phyloP scores from a whole-genome alignment of 208 protist genomes.

The Trypanosomatidae sp. region DNA sequence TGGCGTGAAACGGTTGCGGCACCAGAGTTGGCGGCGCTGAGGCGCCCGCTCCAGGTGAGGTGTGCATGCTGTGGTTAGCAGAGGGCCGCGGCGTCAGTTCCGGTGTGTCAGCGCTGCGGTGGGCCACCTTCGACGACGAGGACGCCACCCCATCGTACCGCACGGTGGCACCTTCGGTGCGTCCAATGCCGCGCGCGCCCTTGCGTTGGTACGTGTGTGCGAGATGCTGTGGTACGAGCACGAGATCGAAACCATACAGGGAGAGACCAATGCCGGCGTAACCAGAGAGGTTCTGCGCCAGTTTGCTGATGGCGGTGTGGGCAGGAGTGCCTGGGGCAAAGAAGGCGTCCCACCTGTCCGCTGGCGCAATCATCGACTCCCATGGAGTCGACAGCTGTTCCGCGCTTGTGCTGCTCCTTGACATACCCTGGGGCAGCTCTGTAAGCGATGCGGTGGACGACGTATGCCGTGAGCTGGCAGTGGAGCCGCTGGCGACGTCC shows the following conservation, averaged over 20 bases:
- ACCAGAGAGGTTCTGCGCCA: conserved; percentile 41
- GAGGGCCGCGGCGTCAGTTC: background rate
- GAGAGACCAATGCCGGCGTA: conserved; percentile 43
- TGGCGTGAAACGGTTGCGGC: conserved; percentile 17
- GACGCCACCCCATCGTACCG: conserved; percentile 12
- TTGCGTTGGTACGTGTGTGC: conserved; percentile 30
- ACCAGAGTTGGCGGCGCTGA: background rate
- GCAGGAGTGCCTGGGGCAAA: conserved; percentile 52
- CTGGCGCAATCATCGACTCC: conserved; percentile 24
- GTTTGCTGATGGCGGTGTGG: conserved; percentile 31
- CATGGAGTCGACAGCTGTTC: conserved; percentile 10
- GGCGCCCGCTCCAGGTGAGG: background rate
- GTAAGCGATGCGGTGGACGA: background rate
- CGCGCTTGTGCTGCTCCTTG: background rate
- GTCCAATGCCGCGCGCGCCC: conserved; percentile 33
- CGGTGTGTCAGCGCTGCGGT: background rate
- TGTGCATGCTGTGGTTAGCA: background rate
- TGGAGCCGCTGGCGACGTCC: conserved; percentile 15
- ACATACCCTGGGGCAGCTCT: background rate
- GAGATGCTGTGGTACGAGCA: conserved; percentile 55
- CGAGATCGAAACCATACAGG: conserved; percentile 84
- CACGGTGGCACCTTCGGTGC: conserved; percentile 17
- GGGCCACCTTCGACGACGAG: background rate
- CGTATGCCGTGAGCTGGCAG: conserved; percentile 7
- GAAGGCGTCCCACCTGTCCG: conserved; percentile 49